These are phyloP conservation scores for Saturnispora quitensis DNA, from an alignment of 805 yeast species.

Conservation along the genomic window DNA sequence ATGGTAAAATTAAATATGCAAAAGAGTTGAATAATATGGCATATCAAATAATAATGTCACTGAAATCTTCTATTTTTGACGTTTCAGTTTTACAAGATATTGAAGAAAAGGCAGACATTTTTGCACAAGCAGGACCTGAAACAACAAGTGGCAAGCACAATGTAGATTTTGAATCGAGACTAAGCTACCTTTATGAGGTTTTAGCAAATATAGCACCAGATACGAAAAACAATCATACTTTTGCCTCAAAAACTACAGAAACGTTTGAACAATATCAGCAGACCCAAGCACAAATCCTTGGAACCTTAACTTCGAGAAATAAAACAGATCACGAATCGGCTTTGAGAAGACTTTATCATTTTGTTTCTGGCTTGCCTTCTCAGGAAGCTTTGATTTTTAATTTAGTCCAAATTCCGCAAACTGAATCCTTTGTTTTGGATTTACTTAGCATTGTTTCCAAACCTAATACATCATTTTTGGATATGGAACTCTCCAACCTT, in stretches of 20 bases:
- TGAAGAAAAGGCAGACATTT: background rate
- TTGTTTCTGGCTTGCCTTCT: conserved; percentile 1
- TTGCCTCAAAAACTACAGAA: background rate
- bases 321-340: background rate
- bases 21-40: background rate
- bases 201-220: background rate
- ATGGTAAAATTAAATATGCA: background rate
- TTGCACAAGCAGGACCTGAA: background rate
- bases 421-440: background rate
- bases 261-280: background rate
- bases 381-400: background rate
- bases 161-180: background rate
- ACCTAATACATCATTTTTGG: background rate
- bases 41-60: background rate
- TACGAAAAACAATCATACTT: background rate
- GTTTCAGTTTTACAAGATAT: background rate
- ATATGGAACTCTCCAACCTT: background rate
- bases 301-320: conserved; percentile 3
- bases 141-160: background rate
- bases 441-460: background rate
- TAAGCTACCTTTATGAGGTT: background rate
- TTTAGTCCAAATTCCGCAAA: background rate
- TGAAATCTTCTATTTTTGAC: background rate
- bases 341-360: background rate
- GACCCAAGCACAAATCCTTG: conserved; percentile 1